Conservation (phyloP, 169 alveolate species). For the Babesia bovis region DNA sequence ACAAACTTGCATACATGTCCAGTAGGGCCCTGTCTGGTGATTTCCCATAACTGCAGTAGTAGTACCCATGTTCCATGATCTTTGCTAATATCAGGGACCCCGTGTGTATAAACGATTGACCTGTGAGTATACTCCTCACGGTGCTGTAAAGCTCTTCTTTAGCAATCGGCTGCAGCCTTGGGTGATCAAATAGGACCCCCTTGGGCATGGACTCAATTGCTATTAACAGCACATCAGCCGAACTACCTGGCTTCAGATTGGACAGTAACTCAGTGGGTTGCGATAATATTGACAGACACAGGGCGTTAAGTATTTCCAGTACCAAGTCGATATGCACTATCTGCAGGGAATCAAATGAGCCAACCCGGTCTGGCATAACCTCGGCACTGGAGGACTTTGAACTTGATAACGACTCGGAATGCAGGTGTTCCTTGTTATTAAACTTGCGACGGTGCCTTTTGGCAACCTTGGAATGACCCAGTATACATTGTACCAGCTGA, state of each 20-base stretch:
- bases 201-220: conserved; percentile 15
- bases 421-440: neutral
- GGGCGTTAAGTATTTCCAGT: conserved; percentile 1
- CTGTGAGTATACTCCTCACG: conserved; percentile 3
- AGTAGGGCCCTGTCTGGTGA: conserved; percentile 11
- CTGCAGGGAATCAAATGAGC: neutral
- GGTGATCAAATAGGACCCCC: conserved; percentile 19
- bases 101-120: neutral
- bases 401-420: neutral
- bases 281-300: neutral
- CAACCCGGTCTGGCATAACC: neutral
- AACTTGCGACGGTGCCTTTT: neutral
- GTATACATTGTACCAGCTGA: conserved; percentile 38
- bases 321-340: conserved; percentile 7
- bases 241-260: conserved; percentile 12
- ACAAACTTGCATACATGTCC: neutral
- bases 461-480: neutral
- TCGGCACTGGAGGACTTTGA: neutral
- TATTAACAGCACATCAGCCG: conserved; percentile 11
- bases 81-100: conserved; percentile 6
- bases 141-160: conserved; percentile 11
- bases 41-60: conserved; percentile 10
- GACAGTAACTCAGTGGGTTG: neutral
- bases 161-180: conserved; percentile 14
- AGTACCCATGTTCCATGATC: conserved; percentile 29